phyloP scores from a whole-genome alignment of 2,329 filamentous ascomycete genomes.

The Diplodia mutila region DNA sequence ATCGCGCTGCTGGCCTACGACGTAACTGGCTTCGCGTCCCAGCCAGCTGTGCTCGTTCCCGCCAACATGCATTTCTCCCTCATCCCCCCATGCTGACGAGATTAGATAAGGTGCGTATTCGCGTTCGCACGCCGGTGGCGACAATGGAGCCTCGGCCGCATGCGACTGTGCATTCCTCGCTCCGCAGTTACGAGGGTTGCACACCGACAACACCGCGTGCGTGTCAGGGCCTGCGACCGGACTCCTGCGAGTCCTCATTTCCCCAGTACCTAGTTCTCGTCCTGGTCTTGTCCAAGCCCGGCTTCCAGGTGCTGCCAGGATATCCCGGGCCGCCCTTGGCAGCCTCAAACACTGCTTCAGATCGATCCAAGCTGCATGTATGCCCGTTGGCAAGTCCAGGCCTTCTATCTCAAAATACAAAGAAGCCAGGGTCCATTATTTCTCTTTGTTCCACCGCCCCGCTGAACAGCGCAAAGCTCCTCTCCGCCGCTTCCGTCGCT shows the following conservation, averaged over 20 bases:
- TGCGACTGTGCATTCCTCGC: conserved; percentile 16
- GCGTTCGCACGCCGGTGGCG: background rate
- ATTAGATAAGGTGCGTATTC: conserved; percentile 8
- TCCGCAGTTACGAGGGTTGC: background rate
- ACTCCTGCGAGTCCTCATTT: too few species aligned
- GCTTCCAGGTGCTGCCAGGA: background rate
- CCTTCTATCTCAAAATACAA: background rate
- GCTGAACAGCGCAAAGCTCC: conserved; percentile 5
- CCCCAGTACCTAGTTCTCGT: background rate
- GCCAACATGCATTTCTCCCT: background rate
- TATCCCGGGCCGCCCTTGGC: background rate
- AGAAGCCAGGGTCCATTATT: conserved; percentile 16
- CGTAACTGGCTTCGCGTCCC: background rate
- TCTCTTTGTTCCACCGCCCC: conserved; percentile 3
- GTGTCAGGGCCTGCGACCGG: background rate
- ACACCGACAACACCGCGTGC: background rate
- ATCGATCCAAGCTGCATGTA: too few species aligned
- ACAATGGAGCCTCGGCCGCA: conserved; percentile 4
- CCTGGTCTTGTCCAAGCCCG: background rate
- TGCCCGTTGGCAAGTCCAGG: background rate
- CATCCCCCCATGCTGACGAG: conserved; percentile 1
- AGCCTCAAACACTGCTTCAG: background rate
- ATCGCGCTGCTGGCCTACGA: background rate
- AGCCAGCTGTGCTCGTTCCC: background rate
- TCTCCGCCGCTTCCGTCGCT: conserved; percentile 18